These are phyloP conservation scores for Luvunga scandens DNA, from an alignment of 345 rosid species.

Conservation along the genomic window DNA sequence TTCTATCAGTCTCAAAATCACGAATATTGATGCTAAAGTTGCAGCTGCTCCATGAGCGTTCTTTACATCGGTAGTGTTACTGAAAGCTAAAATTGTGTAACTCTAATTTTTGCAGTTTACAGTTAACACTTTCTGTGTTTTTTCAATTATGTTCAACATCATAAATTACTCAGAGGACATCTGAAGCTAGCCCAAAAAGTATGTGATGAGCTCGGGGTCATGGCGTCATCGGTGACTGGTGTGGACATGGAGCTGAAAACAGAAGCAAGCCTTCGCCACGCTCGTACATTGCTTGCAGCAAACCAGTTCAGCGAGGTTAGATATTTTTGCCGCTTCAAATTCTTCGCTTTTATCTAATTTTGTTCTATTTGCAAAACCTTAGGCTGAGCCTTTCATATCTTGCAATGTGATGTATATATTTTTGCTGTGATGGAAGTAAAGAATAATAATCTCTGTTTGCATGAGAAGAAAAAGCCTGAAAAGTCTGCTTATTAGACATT, in stretches of 20 bases:
- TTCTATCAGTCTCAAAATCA: constrained; percentile 72
- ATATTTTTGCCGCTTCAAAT: not conserved
- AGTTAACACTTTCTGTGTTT: constrained; percentile 1
- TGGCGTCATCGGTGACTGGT: constrained; percentile 73
- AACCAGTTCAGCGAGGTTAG: constrained; percentile 88
- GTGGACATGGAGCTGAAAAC: constrained; percentile 90
- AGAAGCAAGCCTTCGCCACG: constrained; percentile 87
- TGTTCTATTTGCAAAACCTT: not conserved
- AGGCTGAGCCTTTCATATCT: not conserved
- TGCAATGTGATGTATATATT: not conserved
- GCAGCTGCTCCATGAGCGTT: constrained; percentile 86
- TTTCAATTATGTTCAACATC: constrained; percentile 9
- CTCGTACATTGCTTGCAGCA: constrained; percentile 93
- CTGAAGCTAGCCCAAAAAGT: constrained; percentile 80
- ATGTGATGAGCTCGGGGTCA: constrained; percentile 82
- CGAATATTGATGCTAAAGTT: constrained; percentile 71
- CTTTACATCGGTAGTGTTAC: constrained; percentile 76
- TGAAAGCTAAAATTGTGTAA: not conserved
- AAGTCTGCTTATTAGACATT: not conserved
- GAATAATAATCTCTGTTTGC: not conserved
- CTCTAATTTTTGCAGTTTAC: not conserved
- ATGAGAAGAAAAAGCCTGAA: constrained; percentile 1
- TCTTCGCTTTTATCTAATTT: not conserved
- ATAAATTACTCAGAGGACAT: constrained; percentile 54
- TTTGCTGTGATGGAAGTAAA: not conserved